Percentiles rank a stretch among this genome's conserved stretches.
These are phyloP conservation scores for Chaetomium sp. DNA, from an alignment of 2,329 filamentous ascomycete genomes.

Conservation along the genomic window DNA sequence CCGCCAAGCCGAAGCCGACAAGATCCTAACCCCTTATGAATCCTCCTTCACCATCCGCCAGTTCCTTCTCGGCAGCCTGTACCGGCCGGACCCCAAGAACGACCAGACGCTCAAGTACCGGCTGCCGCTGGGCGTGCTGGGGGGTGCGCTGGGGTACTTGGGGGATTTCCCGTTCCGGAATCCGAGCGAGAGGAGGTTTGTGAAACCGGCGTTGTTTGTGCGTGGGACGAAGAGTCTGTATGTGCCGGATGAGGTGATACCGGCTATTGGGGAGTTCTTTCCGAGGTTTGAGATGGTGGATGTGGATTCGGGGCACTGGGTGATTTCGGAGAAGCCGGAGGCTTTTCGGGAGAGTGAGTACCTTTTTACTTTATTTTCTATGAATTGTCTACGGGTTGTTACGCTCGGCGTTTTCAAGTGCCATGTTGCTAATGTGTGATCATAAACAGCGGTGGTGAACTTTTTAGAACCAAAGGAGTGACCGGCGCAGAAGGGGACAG, in stretches of 20 bases:
- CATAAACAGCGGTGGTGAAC: constrained; percentile 27
- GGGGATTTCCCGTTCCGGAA: constrained; percentile 84
- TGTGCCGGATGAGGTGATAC: constrained; percentile 71
- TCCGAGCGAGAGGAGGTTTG: constrained; percentile 60
- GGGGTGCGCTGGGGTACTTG: constrained; percentile 62
- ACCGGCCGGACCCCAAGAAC: constrained; percentile 40
- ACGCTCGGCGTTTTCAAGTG: too few species aligned
- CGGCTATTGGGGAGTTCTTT: constrained; percentile 76
- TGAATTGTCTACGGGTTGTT: not conserved
- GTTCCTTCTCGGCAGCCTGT: constrained; percentile 83
- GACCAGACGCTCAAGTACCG: constrained; percentile 60
- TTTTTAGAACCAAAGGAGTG: constrained; percentile 31
- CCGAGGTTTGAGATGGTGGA: constrained; percentile 67
- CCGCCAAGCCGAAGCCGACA: constrained; percentile 71
- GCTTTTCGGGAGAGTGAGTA: constrained; percentile 64
- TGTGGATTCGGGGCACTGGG: constrained; percentile 77
- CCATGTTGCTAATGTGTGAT: not conserved
- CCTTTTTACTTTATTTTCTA: not conserved
- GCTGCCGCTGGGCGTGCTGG: constrained; percentile 69
- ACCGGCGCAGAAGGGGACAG: not conserved
- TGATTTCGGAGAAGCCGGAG: constrained; percentile 82
- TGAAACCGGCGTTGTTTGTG: constrained; percentile 75
- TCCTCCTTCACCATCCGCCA: constrained; percentile 72
- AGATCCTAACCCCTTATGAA: constrained; percentile 70
- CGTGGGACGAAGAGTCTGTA: constrained; percentile 72